Conservation (phyloP, 805 yeast genomes). For the Pichia sporocuriosa region DNA sequence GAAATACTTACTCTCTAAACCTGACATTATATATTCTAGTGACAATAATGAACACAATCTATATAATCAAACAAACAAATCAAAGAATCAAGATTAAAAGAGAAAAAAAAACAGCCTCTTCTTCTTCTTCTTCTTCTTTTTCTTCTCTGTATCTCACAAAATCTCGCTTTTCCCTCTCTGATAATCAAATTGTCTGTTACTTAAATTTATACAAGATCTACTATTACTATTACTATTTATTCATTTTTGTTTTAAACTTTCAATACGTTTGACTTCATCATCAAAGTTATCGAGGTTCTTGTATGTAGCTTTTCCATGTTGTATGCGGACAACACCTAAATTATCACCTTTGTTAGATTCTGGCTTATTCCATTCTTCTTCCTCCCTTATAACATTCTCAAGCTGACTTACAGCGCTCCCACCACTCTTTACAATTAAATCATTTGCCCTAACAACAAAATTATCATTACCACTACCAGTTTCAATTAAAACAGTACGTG, state of each 20-base stretch:
- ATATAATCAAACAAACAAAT: too few species aligned
- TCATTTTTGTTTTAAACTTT: conserved; percentile 15
- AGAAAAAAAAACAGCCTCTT: too few species aligned
- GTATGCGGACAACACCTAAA: conserved; percentile 41
- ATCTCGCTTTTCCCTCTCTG: too few species aligned
- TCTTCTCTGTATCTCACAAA: too few species aligned
- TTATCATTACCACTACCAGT: conserved; percentile 33
- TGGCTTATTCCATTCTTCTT: conserved; percentile 19
- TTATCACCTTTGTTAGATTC: conserved; percentile 34
- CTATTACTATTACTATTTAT: background rate
- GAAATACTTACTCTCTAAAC: conserved; percentile 37
- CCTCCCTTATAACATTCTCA: conserved; percentile 20
- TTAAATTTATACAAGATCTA: background rate
- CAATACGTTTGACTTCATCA: conserved; percentile 30
- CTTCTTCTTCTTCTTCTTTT: too few species aligned
- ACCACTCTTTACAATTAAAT: conserved; percentile 1
- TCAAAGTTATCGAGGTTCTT: conserved; percentile 39
- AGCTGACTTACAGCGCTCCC: conserved; percentile 12
- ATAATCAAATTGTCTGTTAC: too few species aligned
- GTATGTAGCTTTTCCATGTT: conserved; percentile 36
- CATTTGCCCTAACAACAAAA: conserved; percentile 11
- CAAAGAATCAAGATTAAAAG: too few species aligned
- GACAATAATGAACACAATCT: too few species aligned
- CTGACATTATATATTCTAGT: conserved; percentile 32
- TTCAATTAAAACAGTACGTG: conserved; percentile 44